These are phyloP conservation scores for Sugiyamaella neomexicana DNA, from an alignment of 1,139 yeast genomes.

Conservation along the genomic window DNA sequence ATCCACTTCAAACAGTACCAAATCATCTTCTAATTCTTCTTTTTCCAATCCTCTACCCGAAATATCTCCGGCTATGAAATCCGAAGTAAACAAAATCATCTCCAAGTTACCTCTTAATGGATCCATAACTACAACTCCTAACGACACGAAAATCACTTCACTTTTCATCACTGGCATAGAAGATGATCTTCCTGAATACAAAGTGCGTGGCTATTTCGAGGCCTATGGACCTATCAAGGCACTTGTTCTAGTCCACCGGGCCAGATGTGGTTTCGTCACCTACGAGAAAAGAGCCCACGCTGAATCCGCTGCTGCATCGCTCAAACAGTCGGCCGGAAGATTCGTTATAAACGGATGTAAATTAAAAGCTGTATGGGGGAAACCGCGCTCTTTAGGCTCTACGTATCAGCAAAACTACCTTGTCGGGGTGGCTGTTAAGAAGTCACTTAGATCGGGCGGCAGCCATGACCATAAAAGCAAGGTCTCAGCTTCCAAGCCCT, in stretches of 20 bases:
- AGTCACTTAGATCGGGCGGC: constrained; percentile 50
- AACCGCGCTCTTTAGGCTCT: constrained; percentile 51
- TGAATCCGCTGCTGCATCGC: constrained; percentile 50
- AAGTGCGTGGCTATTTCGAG: constrained; percentile 52
- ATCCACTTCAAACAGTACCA: background rate
- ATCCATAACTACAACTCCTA: constrained; percentile 44
- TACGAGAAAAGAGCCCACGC: constrained; percentile 55
- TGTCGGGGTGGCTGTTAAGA: constrained; percentile 55
- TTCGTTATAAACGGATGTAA: constrained; percentile 51
- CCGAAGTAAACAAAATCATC: constrained; percentile 52
- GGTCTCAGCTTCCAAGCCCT: background rate
- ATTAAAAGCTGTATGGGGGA: constrained; percentile 67
- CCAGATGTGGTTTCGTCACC: constrained; percentile 65
- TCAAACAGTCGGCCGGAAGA: constrained; percentile 33
- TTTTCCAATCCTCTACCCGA: background rate
- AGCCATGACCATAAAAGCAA: background rate
- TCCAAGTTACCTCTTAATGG: constrained; percentile 62
- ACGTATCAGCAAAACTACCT: constrained; percentile 52
- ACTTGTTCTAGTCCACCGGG: constrained; percentile 56
- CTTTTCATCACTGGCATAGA: constrained; percentile 74
- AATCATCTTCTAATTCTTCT: background rate
- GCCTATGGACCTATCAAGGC: constrained; percentile 50
- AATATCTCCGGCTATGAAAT: constrained; percentile 31
- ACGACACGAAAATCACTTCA: constrained; percentile 48
- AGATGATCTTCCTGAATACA: constrained; percentile 64